Conservation (phyloP, 768 basidiomycete genomes). For the Flagelloscypha sp. region DNA sequence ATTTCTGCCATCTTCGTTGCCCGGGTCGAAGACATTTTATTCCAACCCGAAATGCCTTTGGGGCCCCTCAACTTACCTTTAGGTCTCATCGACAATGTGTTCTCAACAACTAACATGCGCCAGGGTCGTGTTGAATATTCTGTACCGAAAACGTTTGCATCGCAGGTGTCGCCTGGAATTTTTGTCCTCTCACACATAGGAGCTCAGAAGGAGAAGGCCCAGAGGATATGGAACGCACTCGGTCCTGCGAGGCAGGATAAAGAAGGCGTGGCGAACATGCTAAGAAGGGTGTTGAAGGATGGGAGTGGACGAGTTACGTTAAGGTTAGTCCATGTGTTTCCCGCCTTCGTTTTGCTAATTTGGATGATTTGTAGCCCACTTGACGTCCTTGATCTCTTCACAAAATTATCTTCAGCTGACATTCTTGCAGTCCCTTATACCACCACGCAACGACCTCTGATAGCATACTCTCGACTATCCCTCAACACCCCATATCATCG, state of each 20-base stretch:
- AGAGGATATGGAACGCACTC: too few species aligned
- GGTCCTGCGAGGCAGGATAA: too few species aligned
- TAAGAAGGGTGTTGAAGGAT: neutral
- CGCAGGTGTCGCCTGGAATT: too few species aligned
- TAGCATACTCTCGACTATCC: constrained; percentile 23
- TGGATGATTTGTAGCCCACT: neutral
- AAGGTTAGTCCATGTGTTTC: too few species aligned
- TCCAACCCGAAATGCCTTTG: constrained; percentile 17
- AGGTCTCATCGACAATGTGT: constrained; percentile 24
- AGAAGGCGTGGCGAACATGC: neutral
- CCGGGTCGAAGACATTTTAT: constrained; percentile 25
- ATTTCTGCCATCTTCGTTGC: constrained; percentile 27
- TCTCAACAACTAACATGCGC: constrained; percentile 14
- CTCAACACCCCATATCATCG: constrained; percentile 24
- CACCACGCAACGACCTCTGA: constrained; percentile 25
- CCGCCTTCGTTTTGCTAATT: too few species aligned
- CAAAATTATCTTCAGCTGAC: too few species aligned
- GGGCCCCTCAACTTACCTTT: constrained; percentile 21
- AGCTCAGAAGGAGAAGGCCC: too few species aligned
- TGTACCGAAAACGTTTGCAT: too few species aligned
- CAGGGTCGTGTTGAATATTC: too few species aligned
- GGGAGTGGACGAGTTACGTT: neutral
- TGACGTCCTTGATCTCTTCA: neutral
- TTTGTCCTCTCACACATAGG: too few species aligned
- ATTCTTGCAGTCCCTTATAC: too few species aligned